Evolutionary conservation across 306 rosid genomes (phyloP).

Genomic region (Vachellia collinsii): DNA sequence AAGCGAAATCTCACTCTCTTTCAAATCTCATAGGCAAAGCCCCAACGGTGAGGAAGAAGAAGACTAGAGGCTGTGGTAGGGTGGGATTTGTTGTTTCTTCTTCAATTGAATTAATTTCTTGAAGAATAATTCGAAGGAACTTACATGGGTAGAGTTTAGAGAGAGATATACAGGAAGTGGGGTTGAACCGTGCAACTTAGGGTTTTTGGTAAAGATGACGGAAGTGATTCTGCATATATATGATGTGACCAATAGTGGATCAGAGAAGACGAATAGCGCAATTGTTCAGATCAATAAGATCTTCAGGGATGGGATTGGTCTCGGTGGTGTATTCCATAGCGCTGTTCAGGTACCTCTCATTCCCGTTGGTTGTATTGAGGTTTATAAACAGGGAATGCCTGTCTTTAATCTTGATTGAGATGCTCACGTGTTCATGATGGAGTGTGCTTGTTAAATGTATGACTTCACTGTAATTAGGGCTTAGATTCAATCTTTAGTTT

Average conservation of each 20-base stretch:
- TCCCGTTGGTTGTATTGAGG: not conserved
- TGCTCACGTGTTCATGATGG: not conserved
- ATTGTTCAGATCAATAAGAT: slow-evolving; percentile 97
- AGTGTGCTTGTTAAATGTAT: slow-evolving; percentile 24
- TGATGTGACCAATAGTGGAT: slow-evolving; percentile 98
- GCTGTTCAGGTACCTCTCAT: slow-evolving; percentile 80
- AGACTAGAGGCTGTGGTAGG: not conserved
- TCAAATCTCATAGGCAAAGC: not conserved
- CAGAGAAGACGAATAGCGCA: slow-evolving; percentile 89
- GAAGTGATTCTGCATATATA: slow-evolving; percentile 88
- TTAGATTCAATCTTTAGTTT: not conserved
- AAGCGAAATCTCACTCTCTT: slow-evolving; percentile 41
- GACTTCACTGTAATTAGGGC: slow-evolving; percentile 24
- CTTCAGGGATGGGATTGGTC: slow-evolving; percentile 96
- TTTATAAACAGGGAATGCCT: slow-evolving; percentile 3
- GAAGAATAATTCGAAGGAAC: slow-evolving; percentile 2
- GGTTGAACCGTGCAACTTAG: slow-evolving; percentile 32
- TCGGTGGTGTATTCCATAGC: slow-evolving; percentile 97
- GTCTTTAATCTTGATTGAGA: not conserved
- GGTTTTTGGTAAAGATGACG: slow-evolving; percentile 55
- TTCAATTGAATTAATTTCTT: slow-evolving; percentile 34
- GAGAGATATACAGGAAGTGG: slow-evolving; percentile 38
- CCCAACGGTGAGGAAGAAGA: slow-evolving; percentile 10
- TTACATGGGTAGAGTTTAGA: slow-evolving; percentile 15
- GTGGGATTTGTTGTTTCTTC: slow-evolving; percentile 26